Percentiles rank a stretch among this genome's conserved stretches.
Evolutionary conservation across 192 early-diverging fungal genomes (phyloP).

Genomic region (Backusella tuberculispora): DNA sequence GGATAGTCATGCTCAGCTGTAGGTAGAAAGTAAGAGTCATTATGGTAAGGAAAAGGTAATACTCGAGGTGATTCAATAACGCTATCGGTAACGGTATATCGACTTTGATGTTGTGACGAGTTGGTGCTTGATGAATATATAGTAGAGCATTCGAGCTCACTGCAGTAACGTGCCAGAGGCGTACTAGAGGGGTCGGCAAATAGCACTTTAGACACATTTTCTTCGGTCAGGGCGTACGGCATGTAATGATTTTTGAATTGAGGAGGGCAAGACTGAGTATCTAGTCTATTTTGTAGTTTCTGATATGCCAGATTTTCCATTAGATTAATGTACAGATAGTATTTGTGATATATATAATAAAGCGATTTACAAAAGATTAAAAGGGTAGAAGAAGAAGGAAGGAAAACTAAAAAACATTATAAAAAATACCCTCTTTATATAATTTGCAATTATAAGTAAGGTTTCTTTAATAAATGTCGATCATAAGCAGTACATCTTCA

Average conservation of each 20-base stretch:
- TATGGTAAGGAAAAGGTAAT: constrained; percentile 31
- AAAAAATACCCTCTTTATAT: not conserved
- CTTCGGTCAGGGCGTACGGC: not conserved
- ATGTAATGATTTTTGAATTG: not conserved
- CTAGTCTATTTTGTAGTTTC: not conserved
- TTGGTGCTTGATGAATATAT: not conserved
- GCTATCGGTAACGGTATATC: not conserved
- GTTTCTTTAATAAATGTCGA: not conserved
- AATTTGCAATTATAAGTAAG: not conserved
- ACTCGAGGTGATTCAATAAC: constrained; percentile 26
- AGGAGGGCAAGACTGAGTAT: not conserved
- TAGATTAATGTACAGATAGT: not conserved
- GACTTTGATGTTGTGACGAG: not conserved
- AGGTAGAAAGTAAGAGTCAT: constrained; percentile 29
- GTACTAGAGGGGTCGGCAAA: constrained; percentile 2
- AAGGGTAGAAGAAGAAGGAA: not conserved
- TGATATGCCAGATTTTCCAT: not conserved
- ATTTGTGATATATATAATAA: not conserved
- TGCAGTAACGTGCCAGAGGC: constrained; percentile 17
- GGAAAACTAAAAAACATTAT: not conserved
- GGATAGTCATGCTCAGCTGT: constrained; percentile 26
- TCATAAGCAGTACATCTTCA: not conserved
- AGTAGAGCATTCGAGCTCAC: not conserved
- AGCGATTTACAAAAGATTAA: not conserved
- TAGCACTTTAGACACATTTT: constrained; percentile 18